A percentile compares a stretch with the other conserved stretches of the same genome.
Conservation (phyloP, 2,329 filamentous ascomycete species). For the Ceratocystis alfenasii region DNA sequence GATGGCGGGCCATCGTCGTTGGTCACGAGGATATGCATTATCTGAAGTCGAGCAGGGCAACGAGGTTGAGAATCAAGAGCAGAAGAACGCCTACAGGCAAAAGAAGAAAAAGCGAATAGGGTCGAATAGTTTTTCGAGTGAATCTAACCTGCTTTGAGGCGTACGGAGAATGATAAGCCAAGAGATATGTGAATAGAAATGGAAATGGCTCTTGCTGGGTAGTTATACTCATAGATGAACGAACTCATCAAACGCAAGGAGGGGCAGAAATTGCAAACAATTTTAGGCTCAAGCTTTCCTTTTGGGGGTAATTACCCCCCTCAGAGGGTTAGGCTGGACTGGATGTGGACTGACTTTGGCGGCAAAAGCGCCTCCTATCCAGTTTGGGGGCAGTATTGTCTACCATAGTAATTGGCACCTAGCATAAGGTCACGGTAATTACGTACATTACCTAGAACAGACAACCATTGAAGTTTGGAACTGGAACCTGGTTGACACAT, state of each 20-base stretch:
- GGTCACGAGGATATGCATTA: constrained; percentile 53
- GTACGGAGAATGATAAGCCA: constrained; percentile 17
- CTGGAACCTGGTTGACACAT: no score
- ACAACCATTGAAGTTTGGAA: no score
- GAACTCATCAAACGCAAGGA: neutral
- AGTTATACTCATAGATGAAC: neutral
- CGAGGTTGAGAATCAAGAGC: neutral
- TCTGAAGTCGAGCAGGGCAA: constrained; percentile 23
- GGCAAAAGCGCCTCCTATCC: neutral
- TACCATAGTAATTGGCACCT: neutral
- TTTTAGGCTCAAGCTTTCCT: constrained; percentile 5
- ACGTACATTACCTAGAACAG: neutral
- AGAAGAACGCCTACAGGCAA: neutral
- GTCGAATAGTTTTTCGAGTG: neutral
- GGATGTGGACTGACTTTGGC: neutral
- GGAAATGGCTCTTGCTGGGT: neutral
- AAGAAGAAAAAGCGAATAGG: neutral
- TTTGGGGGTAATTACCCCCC: neutral
- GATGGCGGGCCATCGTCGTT: constrained; percentile 78
- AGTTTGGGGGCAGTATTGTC: neutral
- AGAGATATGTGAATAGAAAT: neutral
- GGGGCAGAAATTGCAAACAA: constrained; percentile 12
- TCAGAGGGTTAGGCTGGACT: neutral
- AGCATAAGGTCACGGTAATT: neutral
- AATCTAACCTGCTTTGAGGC: neutral